Percentiles rank a stretch among this genome's conserved stretches.
phyloP scores from a whole-genome alignment of 352 stramenopile genomes.

The Poterioochromonas sp. region DNA sequence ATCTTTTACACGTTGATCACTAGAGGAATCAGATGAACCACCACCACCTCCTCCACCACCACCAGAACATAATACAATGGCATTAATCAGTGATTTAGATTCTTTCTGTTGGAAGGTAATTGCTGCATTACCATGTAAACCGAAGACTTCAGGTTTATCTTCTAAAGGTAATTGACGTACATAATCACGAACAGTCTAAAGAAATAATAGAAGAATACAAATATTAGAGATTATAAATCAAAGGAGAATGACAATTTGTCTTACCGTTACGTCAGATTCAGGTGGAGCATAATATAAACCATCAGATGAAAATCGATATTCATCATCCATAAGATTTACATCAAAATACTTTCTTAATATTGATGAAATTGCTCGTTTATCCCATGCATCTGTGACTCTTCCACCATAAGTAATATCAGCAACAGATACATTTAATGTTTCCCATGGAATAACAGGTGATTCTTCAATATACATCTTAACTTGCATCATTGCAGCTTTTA shows the following conservation, averaged over 20 bases:
- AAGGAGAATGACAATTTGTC: no score
- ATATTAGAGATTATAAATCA: slow-evolving; percentile 9
- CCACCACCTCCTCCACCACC: slow-evolving; percentile 36
- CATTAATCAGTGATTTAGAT: slow-evolving; percentile 53
- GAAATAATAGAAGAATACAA: no score
- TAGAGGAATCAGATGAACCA: slow-evolving; percentile 36
- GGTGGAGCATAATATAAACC: slow-evolving; percentile 63
- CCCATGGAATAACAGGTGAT: slow-evolving; percentile 77
- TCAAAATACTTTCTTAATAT: slow-evolving; percentile 84
- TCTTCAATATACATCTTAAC: slow-evolving; percentile 78
- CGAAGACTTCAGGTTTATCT: slow-evolving; percentile 77
- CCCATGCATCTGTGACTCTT: slow-evolving; percentile 82
- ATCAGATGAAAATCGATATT: slow-evolving; percentile 65
- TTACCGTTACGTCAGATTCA: slow-evolving; percentile 52
- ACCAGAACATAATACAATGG: slow-evolving; percentile 44
- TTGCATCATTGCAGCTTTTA: slow-evolving; percentile 84
- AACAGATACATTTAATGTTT: slow-evolving; percentile 85
- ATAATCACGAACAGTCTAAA: slow-evolving; percentile 59
- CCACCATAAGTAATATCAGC: slow-evolving; percentile 87
- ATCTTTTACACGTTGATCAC: slow-evolving; percentile 67
- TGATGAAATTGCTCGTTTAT: slow-evolving; percentile 82
- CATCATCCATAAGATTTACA: slow-evolving; percentile 65
- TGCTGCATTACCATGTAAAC: slow-evolving; percentile 80
- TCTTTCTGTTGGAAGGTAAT: slow-evolving; percentile 88
- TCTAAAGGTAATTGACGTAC: slow-evolving; percentile 64